These are phyloP conservation scores for Vigna hirtella DNA, from an alignment of 306 rosid genomes.

Conservation along the genomic window DNA sequence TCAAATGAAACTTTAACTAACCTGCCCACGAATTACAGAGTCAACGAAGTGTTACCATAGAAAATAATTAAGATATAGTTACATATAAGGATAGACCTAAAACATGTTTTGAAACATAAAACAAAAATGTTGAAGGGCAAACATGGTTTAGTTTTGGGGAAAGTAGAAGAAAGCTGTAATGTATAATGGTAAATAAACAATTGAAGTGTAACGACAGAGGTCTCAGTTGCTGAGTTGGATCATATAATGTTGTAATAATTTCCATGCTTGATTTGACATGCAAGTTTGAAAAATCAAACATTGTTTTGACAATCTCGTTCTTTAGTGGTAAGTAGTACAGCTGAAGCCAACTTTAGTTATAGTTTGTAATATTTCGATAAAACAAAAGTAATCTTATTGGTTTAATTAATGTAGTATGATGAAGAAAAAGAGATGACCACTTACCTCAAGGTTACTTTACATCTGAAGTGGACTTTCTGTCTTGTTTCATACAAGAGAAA, in stretches of 20 bases:
- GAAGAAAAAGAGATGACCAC: too few relatives aligned
- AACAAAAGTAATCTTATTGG: too few relatives aligned
- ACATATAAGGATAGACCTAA: too few relatives aligned
- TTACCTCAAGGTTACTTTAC: too few relatives aligned
- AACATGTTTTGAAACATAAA: constrained; percentile 12
- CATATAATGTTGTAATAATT: neutral
- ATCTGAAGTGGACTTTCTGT: too few relatives aligned
- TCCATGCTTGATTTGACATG: constrained; percentile 46
- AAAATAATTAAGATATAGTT: neutral
- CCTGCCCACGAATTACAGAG: neutral
- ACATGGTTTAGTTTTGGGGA: too few relatives aligned
- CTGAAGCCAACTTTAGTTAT: constrained; percentile 51
- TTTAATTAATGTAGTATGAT: too few relatives aligned
- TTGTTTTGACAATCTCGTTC: constrained; percentile 42
- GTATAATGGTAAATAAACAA: neutral
- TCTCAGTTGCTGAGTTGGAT: constrained; percentile 7
- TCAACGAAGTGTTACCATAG: neutral
- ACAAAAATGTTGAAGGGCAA: too few relatives aligned
- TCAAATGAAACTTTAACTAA: neutral
- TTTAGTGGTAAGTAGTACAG: constrained; percentile 40
- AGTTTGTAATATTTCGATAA: neutral
- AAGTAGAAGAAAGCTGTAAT: neutral
- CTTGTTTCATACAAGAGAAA: too few relatives aligned
- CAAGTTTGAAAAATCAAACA: constrained; percentile 49
- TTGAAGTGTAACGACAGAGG: constrained; percentile 21